Evolutionary conservation across 192 early-diverging fungal species (phyloP), one percentile per base, ranked within the genome.

Genomic region (Entrophospora sp.): DNA sequence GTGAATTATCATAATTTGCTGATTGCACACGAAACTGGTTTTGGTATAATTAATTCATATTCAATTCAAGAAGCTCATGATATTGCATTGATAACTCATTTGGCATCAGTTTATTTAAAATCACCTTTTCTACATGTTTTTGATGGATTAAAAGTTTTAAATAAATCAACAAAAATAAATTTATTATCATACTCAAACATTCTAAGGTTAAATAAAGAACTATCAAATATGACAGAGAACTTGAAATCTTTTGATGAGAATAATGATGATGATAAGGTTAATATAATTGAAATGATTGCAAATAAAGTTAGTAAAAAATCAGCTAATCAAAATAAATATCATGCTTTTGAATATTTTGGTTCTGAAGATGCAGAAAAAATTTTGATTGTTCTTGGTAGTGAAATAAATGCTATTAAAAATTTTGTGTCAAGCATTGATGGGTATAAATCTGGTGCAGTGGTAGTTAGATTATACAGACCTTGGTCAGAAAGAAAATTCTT

Each of bases 11-110:
- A 85, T 8, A 87, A 90, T 62, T 89, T 91, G 2, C 68, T 90
- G 27, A 81, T 81, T 10, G 90, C 91, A 12, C 74, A 87, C 31
- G 82, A 91, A 70, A 88, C 92, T 31, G 89, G 89, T 36, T 88
- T 90, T 45, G 78, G 84, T 36, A 74, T 93, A 22, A 68, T 97
- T 38, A 77, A 85, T 5, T 95, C 93, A 30, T 75, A 67, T 61
- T 80, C 80, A 20, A 85, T 87, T 8, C 93, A 96, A 71, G 92
- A 96, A 71, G 87, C 91, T 9, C 89, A 96, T 64, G 93, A 98
- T 64, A 69, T 96, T 48, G 86, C 92, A 13, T 48, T 95, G 16
- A 77, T 91, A 61, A 87, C 94, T 30, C 92, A 96, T 69, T 77
- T 93, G 20, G 76, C 90, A n/a, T 72, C 94, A 2, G 56, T 69